Conservation (phyloP, 768 basidiomycete species). For the Macrolepiota albuminosa region DNA sequence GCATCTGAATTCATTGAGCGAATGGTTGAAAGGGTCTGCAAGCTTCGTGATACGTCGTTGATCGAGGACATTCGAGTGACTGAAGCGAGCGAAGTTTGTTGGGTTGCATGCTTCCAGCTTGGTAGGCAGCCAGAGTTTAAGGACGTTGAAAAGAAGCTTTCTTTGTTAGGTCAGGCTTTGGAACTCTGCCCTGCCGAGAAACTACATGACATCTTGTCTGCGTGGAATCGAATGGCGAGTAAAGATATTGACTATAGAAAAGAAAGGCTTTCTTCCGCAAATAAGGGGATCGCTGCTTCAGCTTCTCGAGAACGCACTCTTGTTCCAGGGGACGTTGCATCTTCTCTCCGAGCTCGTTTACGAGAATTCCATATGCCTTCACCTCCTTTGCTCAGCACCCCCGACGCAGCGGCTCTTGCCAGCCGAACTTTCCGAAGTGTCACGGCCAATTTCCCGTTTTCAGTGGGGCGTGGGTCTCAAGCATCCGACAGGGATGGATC, state of each 20-base stretch:
- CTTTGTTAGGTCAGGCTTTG: constrained; percentile 73
- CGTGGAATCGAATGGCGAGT: constrained; percentile 73
- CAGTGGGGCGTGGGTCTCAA: constrained; percentile 40
- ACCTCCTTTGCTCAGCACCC: constrained; percentile 63
- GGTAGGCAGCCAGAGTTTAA: constrained; percentile 77
- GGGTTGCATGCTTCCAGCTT: constrained; percentile 87
- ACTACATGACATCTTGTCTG: constrained; percentile 68
- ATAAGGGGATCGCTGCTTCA: constrained; percentile 20
- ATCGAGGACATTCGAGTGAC: constrained; percentile 35
- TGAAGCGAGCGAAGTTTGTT: constrained; percentile 78
- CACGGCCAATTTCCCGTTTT: constrained; percentile 71
- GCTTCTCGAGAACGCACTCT: constrained; percentile 12
- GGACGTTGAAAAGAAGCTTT: constrained; percentile 62
- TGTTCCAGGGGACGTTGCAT: constrained; percentile 31
- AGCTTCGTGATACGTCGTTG: constrained; percentile 33
- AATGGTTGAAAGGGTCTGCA: constrained; percentile 64
- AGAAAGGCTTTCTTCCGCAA: constrained; percentile 29
- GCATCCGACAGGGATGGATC: constrained; percentile 39
- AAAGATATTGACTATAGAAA: constrained; percentile 53
- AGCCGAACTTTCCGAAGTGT: constrained; percentile 75
- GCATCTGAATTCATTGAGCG: constrained; percentile 68
- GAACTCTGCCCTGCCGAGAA: constrained; percentile 83
- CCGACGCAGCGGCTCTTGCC: constrained; percentile 78
- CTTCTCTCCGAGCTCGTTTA: constrained; percentile 57
- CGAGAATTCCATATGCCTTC: constrained; percentile 66